These are phyloP conservation scores for Fusarium sp. DNA, from an alignment of 2,329 filamentous ascomycete species.

Conservation along the genomic window DNA sequence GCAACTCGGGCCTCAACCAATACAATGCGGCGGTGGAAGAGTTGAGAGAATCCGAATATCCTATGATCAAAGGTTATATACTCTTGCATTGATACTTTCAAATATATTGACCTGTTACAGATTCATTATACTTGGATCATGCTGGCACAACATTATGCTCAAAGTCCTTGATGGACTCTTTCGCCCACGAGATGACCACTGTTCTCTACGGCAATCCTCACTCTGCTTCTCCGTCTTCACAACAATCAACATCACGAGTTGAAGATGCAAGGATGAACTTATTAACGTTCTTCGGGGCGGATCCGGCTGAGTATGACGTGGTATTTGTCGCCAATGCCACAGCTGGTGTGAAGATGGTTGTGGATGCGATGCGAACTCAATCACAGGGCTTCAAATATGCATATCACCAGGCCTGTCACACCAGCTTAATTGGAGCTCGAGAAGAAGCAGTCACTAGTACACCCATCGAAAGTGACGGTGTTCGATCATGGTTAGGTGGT, in stretches of 20 bases:
- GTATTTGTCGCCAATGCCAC: conserved; percentile 95
- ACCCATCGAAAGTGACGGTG: conserved; percentile 74
- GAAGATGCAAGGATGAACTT: conserved; percentile 79
- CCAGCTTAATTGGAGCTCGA: conserved; percentile 84
- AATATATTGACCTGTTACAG: conserved; percentile 56
- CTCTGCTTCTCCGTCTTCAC: conserved; percentile 84
- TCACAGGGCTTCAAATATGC: conserved; percentile 81
- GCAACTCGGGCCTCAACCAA: conserved; percentile 30
- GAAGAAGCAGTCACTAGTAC: conserved; percentile 73
- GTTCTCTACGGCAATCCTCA: conserved; percentile 93
- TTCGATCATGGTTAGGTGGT: conserved; percentile 72
- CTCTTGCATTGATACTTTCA: neutral
- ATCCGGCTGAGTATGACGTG: conserved; percentile 84
- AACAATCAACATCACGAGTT: conserved; percentile 77
- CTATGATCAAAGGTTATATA: conserved; percentile 72
- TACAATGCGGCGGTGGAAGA: conserved; percentile 71
- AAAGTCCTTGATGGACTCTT: conserved; percentile 82
- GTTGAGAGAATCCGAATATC: conserved; percentile 71
- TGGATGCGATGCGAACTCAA: conserved; percentile 77
- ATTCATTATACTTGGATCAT: conserved; percentile 88
- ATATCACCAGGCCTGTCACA: conserved; percentile 88
- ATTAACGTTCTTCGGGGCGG: conserved; percentile 82
- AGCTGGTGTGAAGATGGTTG: conserved; percentile 86
- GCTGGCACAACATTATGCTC: conserved; percentile 89
- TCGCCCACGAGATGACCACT: conserved; percentile 80